phyloP scores from a whole-genome alignment of 164 flowering plant species.

The Liquidambar formosana region DNA sequence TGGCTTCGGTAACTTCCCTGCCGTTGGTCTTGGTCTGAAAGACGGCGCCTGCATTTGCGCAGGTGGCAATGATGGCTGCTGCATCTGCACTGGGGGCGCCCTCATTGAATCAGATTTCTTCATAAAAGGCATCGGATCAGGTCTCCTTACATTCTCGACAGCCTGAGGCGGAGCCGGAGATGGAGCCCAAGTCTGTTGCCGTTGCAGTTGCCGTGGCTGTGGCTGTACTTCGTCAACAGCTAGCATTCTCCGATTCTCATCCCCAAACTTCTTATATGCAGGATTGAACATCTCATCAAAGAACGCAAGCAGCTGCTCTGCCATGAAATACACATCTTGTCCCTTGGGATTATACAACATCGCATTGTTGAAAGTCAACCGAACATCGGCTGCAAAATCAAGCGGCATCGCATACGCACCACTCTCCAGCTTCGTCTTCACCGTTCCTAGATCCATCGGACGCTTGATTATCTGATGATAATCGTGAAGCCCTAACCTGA shows the following conservation, averaged over 20 bases:
- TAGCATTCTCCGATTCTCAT: neutral
- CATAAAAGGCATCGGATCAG: neutral
- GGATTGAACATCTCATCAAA: conserved; percentile 38
- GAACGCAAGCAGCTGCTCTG: conserved; percentile 14
- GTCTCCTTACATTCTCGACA: conserved; percentile 2
- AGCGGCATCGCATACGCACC: conserved; percentile 16
- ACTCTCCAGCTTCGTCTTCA: conserved; percentile 20
- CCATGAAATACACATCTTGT: conserved; percentile 21
- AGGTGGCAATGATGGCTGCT: neutral
- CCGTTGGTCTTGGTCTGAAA: neutral
- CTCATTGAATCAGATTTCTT: neutral
- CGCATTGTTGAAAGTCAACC: conserved; percentile 34
- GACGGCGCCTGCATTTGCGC: neutral
- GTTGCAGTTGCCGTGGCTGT: neutral
- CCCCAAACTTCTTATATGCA: conserved; percentile 15
- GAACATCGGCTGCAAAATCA: conserved; percentile 35
- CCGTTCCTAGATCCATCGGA: conserved; percentile 41
- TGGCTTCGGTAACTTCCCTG: conserved; percentile 38
- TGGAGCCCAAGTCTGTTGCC: neutral
- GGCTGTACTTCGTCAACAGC: neutral
- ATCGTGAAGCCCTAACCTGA: conserved; percentile 25
- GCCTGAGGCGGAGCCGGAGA: neutral
- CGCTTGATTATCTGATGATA: conserved; percentile 24
- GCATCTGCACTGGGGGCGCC: neutral
- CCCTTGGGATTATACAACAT: conserved; percentile 31